Evolutionary conservation across 2,329 filamentous ascomycete genomes (phyloP), one percentile per base, ranked within the genome.

Genomic region (Clathrospora elynae): DNA sequence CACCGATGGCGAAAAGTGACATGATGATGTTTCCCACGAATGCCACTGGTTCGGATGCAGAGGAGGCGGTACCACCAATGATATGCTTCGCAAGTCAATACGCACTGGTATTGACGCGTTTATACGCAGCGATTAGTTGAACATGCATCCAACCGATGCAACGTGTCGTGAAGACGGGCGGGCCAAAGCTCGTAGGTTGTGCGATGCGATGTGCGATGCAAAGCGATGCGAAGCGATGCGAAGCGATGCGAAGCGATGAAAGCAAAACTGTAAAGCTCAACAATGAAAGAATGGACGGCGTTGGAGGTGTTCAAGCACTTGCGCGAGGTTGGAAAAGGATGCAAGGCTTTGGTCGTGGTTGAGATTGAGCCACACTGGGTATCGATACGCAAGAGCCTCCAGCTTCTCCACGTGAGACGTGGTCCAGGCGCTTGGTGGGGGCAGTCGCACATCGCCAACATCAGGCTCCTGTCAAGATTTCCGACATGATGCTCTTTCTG

Each of bases 301-400:
- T 23, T 29, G 38, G 12, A 11, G 4, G 18, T 23, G 18, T 32
- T 14, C 14, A 13, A 18, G 12, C 6, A 20, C 26, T 11, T 12
- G 10, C 10, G 4, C 18, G 6, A 35, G 16, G 10, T 13, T 7
- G 14, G 16, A 19, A 26, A 40, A 28, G 18, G 24, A 17, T 18
- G 34, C 20, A 10, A 30, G 12, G 16, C 35, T 35, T 33, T 33
- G 26, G 13, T 31, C 51, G 58, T 57, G 46, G 59, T 61, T 52
- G 47, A 39, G 32, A 36, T 53, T 54, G 46, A 49, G 49, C 35
- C 33, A 36, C 28, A 24, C 38, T 53, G n/a, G n/a, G n/a, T n/a
- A 54, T 55, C 48, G 55, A 55, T 50, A 50, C 40, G 40, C 24
- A 49, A 43, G 43, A 49, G 45, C 43, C 49, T 40, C 37, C 35